Evolutionary conservation across 2,329 filamentous ascomycete species (phyloP), one percentile per base, ranked within the genome.

Genomic region (Orbilia javanica): DNA sequence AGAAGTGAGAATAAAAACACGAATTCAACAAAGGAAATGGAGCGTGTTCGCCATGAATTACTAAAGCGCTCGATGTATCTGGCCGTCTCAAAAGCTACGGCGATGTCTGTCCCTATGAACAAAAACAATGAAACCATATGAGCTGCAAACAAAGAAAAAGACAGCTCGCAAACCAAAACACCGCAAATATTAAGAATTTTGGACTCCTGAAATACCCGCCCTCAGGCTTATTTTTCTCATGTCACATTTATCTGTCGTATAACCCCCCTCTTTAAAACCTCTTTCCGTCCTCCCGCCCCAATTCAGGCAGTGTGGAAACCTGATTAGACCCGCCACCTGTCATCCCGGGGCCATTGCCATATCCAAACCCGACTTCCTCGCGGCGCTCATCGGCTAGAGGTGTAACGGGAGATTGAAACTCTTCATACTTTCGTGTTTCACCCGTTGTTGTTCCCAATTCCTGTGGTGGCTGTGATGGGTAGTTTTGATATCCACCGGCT

Each of bases 361-460:
- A 78, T 52, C 74, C 74, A 31, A 78, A 78, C 29, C 74, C 74
- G 29, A 78, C 74, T 29, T 78, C 67, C 29, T 78, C 62, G 0
- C 74, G 62, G 22, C 60, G 42, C 3, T 53, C 31, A 42, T 78
- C 74, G 5, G 36, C 20, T 4, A 50, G 25, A 3, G 74, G 74
- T 1, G 74, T 78, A 3, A 63, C 34, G 0, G 74, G 44, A 18
- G 34, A 52, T 11, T 42, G 22, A 8, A 70, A 48, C 10, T 77
- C 66, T 10, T 72, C 52, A 13, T 62, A 64, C n/a, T 18, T 52
- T 29, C 29, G 27, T 7, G 25, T 22, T 18, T 7, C 31, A 1
- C 7, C 34, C 5, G 44, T 44, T 39, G 34, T 36, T 1, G 52
- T 60, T n/a, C 67, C 55, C 4, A 78, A 29, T 34, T 77, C 67